Evolutionary conservation across 768 basidiomycete genomes (phyloP), one percentile per base, ranked within the genome.

Genomic region (Lactifluus echinatus): DNA sequence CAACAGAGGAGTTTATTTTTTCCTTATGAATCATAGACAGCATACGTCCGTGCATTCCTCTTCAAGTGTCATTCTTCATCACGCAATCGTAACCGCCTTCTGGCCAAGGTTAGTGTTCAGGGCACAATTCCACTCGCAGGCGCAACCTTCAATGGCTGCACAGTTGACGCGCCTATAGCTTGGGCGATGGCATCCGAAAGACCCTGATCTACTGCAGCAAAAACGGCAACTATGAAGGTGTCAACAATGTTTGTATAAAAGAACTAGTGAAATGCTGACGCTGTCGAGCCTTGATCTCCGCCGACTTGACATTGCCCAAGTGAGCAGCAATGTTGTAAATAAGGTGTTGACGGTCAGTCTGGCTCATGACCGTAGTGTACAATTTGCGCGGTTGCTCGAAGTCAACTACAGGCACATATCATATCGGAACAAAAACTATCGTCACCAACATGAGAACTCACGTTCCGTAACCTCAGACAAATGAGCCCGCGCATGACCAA

Each of bases 381-480:
- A 90, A 70, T 23, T 75, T 79, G 56, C 87, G 83, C 12, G 88
- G 88, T 68, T 89, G 89, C 73, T 89, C 88, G 65, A 90, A 91
- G 75, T 91, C 88, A 63, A 89, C 86, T 88, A 54, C 2, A 61
- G 31, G 54, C 44, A 54, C 21, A 58, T 34, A 34, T 53, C 28
- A 15, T 4, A 45, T 60, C 26, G 33, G n/a, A 50, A 28, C 28
- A 49, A 24, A 50, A 47, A 6, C 10, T 4, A 8, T 40, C 8
- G 56, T 28, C 33, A 53, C 10, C 44, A 8, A 53, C 11, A 14
- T 4, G 15, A 5, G 19, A 53, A 73, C 88, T 69, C 64, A 92
- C 89, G 81, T 72, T 94, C 87, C 26, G 82, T 87, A 67, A 95
- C 75, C 68, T 84, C 84, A 67, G 78, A 80, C 62, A 90, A 70